Evolutionary conservation across 192 early-diverging fungal species (phyloP).

Genomic region (Chytriomyces sp.): DNA sequence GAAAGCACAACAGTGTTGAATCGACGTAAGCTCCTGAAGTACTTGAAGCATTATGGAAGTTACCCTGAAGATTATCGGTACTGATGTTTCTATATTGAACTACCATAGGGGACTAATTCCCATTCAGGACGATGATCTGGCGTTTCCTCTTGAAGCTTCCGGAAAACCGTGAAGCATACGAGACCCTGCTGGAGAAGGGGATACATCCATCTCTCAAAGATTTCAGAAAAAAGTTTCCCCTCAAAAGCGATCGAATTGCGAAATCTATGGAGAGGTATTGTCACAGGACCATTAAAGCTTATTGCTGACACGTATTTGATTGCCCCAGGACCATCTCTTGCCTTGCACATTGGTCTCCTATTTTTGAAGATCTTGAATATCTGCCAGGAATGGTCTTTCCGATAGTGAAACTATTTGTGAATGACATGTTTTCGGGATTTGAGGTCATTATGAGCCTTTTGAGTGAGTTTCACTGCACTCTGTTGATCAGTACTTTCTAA

Average conservation of each 20-base stretch:
- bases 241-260: slow-evolving; percentile 52
- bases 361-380: slow-evolving; percentile 63
- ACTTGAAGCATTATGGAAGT: slow-evolving; percentile 47
- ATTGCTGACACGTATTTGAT: not conserved
- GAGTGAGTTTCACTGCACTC: slow-evolving; percentile 9
- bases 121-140: slow-evolving; percentile 53
- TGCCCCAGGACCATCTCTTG: slow-evolving; percentile 49
- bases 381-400: slow-evolving; percentile 63
- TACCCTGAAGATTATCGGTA: slow-evolving; percentile 54
- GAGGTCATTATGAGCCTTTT: slow-evolving; percentile 59
- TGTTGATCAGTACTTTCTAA: not conserved
- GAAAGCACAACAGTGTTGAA: slow-evolving; percentile 40
- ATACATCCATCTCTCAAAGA: slow-evolving; percentile 43
- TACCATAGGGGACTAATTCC: not conserved
- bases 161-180: slow-evolving; percentile 57
- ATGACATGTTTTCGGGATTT: slow-evolving; percentile 57
- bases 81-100: not conserved
- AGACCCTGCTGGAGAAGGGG: slow-evolving; percentile 50
- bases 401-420: slow-evolving; percentile 55
- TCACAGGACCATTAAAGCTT: not conserved
- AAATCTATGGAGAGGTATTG: slow-evolving; percentile 50
- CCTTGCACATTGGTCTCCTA: slow-evolving; percentile 61
- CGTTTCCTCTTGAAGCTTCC: slow-evolving; percentile 52
- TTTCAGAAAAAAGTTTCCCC: slow-evolving; percentile 50
- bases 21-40: slow-evolving; percentile 37